Evolutionary conservation across 2,329 filamentous ascomycete genomes (phyloP).

Genomic region (Cladophialophora yegresii): DNA sequence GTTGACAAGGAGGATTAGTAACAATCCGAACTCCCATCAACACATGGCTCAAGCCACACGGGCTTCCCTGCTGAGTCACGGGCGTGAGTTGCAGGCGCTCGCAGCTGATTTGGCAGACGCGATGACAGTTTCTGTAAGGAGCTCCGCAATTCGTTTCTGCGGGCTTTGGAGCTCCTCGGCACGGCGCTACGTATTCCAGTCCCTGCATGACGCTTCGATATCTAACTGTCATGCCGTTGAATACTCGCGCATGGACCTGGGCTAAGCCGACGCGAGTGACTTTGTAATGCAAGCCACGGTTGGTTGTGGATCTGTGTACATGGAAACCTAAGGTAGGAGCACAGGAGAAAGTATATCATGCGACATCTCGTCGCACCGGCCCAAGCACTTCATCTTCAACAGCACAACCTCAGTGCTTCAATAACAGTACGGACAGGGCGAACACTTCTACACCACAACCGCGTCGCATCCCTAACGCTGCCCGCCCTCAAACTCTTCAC

Average conservation of each 20-base stretch:
- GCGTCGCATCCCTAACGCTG: not conserved
- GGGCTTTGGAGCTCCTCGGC: conserved; percentile 3
- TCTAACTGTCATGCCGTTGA: conserved; percentile 2
- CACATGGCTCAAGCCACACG: not conserved
- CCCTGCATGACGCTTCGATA: conserved; percentile 8
- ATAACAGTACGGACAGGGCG: conserved; percentile 6
- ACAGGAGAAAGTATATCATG: conserved; percentile 20
- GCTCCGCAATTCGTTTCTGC: conserved; percentile 4
- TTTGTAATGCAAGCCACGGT: conserved; percentile 19
- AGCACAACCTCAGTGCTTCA: not conserved
- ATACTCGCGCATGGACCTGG: not conserved
- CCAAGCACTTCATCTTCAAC: not conserved
- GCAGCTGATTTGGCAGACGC: not conserved
- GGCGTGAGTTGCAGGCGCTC: not conserved
- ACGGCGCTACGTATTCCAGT: not conserved
- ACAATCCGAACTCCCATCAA: not conserved
- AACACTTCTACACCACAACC: not conserved
- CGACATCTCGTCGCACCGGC: not conserved
- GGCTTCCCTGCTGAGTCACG: not conserved
- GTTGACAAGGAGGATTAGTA: conserved; percentile 2
- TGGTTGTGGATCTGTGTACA: not conserved
- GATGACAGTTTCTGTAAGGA: conserved; percentile 18
- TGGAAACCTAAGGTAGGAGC: conserved; percentile 15
- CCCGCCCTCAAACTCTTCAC: conserved; percentile 5
- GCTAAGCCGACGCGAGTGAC: not conserved